Percentiles rank a stretch among this genome's conserved stretches.
These are phyloP conservation scores for Achaetomiella virescens DNA, from an alignment of 495 filamentous ascomycete species.

Conservation along the genomic window DNA sequence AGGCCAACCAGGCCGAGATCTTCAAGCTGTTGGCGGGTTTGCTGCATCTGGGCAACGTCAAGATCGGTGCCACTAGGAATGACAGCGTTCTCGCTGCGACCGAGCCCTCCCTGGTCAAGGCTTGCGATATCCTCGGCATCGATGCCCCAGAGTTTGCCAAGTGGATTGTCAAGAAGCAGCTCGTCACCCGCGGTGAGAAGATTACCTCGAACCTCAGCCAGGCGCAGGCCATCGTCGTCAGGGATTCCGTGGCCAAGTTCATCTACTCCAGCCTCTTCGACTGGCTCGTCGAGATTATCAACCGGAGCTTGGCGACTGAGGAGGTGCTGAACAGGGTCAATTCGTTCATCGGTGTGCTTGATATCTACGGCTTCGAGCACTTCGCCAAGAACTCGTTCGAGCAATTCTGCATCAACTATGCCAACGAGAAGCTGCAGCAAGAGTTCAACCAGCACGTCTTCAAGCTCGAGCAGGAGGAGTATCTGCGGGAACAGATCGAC, in stretches of 20 bases:
- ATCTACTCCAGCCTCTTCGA: slow-evolving; percentile 98
- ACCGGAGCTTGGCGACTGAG: slow-evolving; percentile 80
- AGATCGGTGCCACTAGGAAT: slow-evolving; percentile 82
- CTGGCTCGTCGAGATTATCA: slow-evolving; percentile 96
- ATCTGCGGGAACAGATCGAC: slow-evolving; percentile 92
- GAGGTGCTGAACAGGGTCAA: slow-evolving; percentile 73
- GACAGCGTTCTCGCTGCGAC: slow-evolving; percentile 76
- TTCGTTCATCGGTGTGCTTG: slow-evolving; percentile 97
- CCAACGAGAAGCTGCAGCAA: slow-evolving; percentile 98
- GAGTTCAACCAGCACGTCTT: slow-evolving; percentile 99
- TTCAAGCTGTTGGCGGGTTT: slow-evolving; percentile 89
- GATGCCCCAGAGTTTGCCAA: slow-evolving; percentile 83
- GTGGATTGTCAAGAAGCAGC: slow-evolving; percentile 99
- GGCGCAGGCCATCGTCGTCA: slow-evolving; percentile 88
- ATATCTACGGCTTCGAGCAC: slow-evolving; percentile 99
- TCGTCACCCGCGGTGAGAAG: slow-evolving; percentile 94
- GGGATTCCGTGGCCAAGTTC: slow-evolving; percentile 97
- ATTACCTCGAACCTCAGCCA: slow-evolving; percentile 94
- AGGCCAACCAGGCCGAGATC: slow-evolving; percentile 69
- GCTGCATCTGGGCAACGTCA: slow-evolving; percentile 91
- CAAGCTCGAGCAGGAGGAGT: slow-evolving; percentile 98
- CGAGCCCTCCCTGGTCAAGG: slow-evolving; percentile 75
- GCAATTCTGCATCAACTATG: slow-evolving; percentile 99
- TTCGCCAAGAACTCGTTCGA: slow-evolving; percentile 99
- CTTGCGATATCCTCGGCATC: slow-evolving; percentile 84